Conservation (phyloP, 2,329 filamentous ascomycete genomes). For the Curvularia sp. region DNA sequence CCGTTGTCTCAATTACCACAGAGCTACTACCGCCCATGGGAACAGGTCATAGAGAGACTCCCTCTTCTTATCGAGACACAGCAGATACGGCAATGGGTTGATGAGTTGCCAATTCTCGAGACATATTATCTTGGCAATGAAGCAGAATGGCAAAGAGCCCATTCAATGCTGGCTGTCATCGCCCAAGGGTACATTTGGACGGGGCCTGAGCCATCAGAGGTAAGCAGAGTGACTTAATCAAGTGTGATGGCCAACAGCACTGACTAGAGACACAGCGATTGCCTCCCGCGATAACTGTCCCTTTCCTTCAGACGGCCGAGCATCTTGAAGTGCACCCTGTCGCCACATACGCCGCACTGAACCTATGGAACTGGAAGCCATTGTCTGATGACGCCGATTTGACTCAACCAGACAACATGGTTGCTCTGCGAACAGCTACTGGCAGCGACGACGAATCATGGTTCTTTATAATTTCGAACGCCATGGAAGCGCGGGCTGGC, state of each 20-base stretch:
- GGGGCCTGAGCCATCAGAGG: constrained; percentile 72
- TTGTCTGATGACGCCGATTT: constrained; percentile 30
- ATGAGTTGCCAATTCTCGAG: constrained; percentile 76
- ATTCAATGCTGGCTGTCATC: constrained; percentile 73
- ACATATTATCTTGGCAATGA: constrained; percentile 76
- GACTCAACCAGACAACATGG: constrained; percentile 41
- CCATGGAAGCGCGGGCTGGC: constrained; percentile 61
- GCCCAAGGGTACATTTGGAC: constrained; percentile 84
- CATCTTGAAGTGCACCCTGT: constrained; percentile 46
- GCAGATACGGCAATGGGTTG: constrained; percentile 74
- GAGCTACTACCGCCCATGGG: constrained; percentile 88
- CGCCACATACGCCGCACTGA: constrained; percentile 46
- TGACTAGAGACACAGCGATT: constrained; percentile 33
- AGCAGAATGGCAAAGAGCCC: constrained; percentile 83
- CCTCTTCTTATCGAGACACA: constrained; percentile 78
- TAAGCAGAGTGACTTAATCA: constrained; percentile 43
- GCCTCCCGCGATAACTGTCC: constrained; percentile 41
- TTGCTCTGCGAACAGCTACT: constrained; percentile 41
- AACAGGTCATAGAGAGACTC: constrained; percentile 76
- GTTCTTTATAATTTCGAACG: constrained; percentile 62
- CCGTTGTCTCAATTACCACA: constrained; percentile 78
- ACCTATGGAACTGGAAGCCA: constrained; percentile 47
- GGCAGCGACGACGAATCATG: constrained; percentile 48
- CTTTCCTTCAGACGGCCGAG: constrained; percentile 39
- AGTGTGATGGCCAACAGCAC: not conserved